phyloP scores from a whole-genome alignment of 371 early-diverging fungal species.

The Nematocida major region DNA sequence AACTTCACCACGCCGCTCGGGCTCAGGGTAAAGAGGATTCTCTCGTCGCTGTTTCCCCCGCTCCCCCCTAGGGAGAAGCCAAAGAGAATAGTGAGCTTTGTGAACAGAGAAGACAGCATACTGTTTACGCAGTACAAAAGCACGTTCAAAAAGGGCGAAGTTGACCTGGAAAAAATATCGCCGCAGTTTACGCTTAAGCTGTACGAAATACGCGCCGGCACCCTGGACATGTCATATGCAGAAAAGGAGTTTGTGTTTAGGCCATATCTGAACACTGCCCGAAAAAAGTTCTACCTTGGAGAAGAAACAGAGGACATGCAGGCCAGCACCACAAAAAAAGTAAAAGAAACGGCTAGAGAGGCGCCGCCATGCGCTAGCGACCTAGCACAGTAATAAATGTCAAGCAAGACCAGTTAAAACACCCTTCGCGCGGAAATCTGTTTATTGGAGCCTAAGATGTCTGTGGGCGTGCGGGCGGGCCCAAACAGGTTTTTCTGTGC shows the following conservation, averaged over 20 bases:
- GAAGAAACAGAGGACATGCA: not conserved
- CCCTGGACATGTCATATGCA: slow-evolving; percentile 82
- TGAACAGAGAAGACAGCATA: slow-evolving; percentile 85
- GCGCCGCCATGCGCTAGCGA: not conserved
- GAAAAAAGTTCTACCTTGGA: slow-evolving; percentile 67
- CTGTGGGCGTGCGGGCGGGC: too few relatives aligned
- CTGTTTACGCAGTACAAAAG: slow-evolving; percentile 90
- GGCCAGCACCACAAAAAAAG: not conserved
- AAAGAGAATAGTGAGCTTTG: slow-evolving; percentile 86
- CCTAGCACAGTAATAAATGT: too few relatives aligned
- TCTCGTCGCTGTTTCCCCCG: slow-evolving; percentile 43
- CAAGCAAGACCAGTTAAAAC: too few relatives aligned
- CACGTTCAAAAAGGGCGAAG: slow-evolving; percentile 75
- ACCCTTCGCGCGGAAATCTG: too few relatives aligned
- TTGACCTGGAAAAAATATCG: slow-evolving; percentile 84
- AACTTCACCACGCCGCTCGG: slow-evolving; percentile 48
- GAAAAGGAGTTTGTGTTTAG: slow-evolving; percentile 91
- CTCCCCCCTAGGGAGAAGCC: slow-evolving; percentile 87
- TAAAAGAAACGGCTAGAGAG: not conserved
- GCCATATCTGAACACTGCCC: slow-evolving; percentile 83
- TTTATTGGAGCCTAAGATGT: too few relatives aligned
- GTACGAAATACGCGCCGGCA: slow-evolving; percentile 66
- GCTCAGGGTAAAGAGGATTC: slow-evolving; percentile 33
- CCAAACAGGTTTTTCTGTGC: too few relatives aligned
- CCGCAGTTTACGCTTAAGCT: slow-evolving; percentile 90